Evolutionary conservation across 805 yeast genomes (phyloP), one percentile per base, ranked within the genome.

Genomic region (Alloascoidea hylecoeti): DNA sequence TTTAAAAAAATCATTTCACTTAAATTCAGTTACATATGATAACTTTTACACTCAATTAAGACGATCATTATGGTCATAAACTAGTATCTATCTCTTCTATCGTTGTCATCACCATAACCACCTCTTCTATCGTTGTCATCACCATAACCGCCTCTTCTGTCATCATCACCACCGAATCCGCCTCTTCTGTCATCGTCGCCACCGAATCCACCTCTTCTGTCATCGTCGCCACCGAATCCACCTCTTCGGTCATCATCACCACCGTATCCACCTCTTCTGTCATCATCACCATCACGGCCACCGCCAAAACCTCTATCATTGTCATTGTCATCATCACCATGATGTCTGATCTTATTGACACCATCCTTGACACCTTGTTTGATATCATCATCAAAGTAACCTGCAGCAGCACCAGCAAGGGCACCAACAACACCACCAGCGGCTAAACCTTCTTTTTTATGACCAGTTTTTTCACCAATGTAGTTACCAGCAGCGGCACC

Each of bases 191-290:
- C 39, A 12, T 35, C 27, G 34, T 35, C 15, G 37, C 15, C 12
- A 14, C 37, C 37, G 9, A 12, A 23, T 18, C 15, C 34, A 35
- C 16, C 16, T 9, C 39, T 40, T 9, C 30, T n/a, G 13, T 23
- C 13, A n/a, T 23, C n/a, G n/a, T 38, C 30, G 4, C 41, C 41
- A 12, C 41, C 41, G 14, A 33, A 39, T 9, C 18, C 38, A 36
- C 13, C 12, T 14, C 37, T 27, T 35, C 37, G 27, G 9, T 35
- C 15, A n/a, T 36, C 23, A 12, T 34, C 33, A 13, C 37, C 37
- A n/a, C 39, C 39, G n/a, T 36, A 33, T 16, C 35, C 35, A 23
- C 19, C 17, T 13, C 39, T 33, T 5, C 39, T 33, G 9, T 23
- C 30, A n/a, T 23, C 30, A 23, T 23, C 30, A 23, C 30, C n/a